phyloP scores from a whole-genome alignment of 1,139 yeast genomes.

The Lodderomyces orthopsilosis region DNA sequence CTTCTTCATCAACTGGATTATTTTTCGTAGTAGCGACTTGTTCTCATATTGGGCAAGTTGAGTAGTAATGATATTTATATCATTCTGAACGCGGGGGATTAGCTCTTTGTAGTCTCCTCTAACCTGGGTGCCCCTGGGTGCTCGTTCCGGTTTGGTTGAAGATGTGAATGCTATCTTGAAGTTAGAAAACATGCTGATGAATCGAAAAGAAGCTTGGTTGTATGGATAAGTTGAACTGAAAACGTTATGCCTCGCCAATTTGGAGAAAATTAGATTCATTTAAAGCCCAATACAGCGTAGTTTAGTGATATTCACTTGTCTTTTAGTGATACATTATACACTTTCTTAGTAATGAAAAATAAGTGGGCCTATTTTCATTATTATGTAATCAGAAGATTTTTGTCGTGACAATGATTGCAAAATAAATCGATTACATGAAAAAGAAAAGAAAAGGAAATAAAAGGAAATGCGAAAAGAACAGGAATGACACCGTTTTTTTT shows the following conservation, averaged over 20 bases:
- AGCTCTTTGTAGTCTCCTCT: slow-evolving; percentile 21
- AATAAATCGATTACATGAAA: no score
- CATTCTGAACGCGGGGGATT: slow-evolving; percentile 20
- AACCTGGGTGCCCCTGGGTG: slow-evolving; percentile 12
- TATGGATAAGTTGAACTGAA: no score
- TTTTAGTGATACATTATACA: not conserved
- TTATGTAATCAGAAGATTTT: not conserved
- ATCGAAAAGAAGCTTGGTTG: not conserved
- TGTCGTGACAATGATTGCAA: no score
- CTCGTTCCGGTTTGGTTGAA: slow-evolving; percentile 9
- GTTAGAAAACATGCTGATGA: slow-evolving; percentile 4
- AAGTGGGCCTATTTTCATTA: not conserved
- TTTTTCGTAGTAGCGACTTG: slow-evolving; percentile 18
- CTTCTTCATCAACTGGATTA: slow-evolving; percentile 19
- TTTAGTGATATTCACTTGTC: no score
- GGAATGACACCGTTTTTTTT: no score
- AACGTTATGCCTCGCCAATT: no score
- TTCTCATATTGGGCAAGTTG: slow-evolving; percentile 22
- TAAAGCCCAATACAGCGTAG: no score
- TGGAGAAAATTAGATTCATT: not conserved
- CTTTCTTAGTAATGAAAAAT: not conserved
- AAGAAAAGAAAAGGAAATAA: not conserved
- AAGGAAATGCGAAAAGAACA: not conserved
- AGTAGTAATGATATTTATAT: slow-evolving; percentile 17
- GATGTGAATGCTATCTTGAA: slow-evolving; percentile 8